A percentile compares a stretch with the other conserved stretches of the same genome.
These are phyloP conservation scores for Hypseocharis bilobata DNA, from an alignment of 441 rosid genomes.

Conservation along the genomic window DNA sequence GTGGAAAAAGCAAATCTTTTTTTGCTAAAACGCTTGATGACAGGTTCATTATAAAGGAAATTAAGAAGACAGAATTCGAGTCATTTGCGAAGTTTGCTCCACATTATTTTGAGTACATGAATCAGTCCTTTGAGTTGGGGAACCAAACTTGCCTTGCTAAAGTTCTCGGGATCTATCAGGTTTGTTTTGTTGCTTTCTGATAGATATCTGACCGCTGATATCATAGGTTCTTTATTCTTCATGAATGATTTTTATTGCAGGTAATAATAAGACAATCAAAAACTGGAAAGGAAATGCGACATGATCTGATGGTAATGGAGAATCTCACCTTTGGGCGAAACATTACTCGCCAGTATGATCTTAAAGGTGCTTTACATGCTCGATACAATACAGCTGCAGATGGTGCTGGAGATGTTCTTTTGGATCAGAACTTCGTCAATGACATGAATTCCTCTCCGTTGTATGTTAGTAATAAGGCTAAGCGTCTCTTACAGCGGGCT, in stretches of 20 bases:
- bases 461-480: constrained; percentile 66
- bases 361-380: constrained; percentile 84
- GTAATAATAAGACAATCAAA: constrained; percentile 65
- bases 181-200: constrained; percentile 19
- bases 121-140: constrained; percentile 53
- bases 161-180: constrained; percentile 95
- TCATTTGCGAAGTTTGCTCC: constrained; percentile 81
- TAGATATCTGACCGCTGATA: not conserved
- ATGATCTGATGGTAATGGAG: constrained; percentile 96
- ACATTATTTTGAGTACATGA: constrained; percentile 76
- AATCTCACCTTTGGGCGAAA: constrained; percentile 70
- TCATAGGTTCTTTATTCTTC: not conserved
- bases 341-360: constrained; percentile 78
- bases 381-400: constrained; percentile 47
- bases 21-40: constrained; percentile 86
- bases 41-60: constrained; percentile 85
- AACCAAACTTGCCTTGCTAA: constrained; percentile 94
- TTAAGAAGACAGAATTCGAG: constrained; percentile 80
- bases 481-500: constrained; percentile 64
- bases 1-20: constrained; percentile 85
- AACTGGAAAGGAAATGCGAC: constrained; percentile 65
- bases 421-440: constrained; percentile 88
- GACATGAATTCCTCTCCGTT: constrained; percentile 88
- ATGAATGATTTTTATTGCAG: constrained; percentile 32
- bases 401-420: constrained; percentile 64